Base-by-base conservation (phyloP, 371 early-diverging fungal species). In the Mucor piriformis region DNA sequence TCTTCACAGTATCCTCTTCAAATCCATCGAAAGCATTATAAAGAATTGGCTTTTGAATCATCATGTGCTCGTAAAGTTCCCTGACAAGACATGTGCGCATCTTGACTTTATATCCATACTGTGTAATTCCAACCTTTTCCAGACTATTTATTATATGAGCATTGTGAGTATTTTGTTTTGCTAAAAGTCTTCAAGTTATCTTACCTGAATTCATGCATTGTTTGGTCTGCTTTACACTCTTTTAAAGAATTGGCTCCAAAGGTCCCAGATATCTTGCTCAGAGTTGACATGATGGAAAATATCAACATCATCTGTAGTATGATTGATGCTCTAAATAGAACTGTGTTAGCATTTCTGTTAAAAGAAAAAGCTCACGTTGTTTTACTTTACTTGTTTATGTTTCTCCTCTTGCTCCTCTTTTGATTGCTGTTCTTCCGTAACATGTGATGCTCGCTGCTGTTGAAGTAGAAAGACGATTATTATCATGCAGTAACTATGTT, bases 191-290 rank as follows among this genome's bases (percentile, higher is more conserved):
- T 23, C 34, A 34, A 34, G 34, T 4, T 34, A 47, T 48, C 6
- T 25, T 50, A 57, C 48, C 50, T 57, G 12, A 57, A 50, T n/a
- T 57, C 42, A 20, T 57, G 49, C 37, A 57, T 35, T 15, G 6
- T 12, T 1, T 49, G 21, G 13, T 57, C 50, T 4, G 50, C 58
- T n/a, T 32, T 57, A 21, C 50, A 57, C 2, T 49, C 58, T n/a
- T 38, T 57, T 25, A 20, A 57, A 57, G 12, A 57, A 57, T 21
- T 40, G 38, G 23, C 50, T 27, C 57, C 50, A 57, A n/a, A 50
- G 38, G 32, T 38, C 20, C 57, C 57, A 49, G 2, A 49, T 57
- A 15, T 49, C 32, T n/a, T 57, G 29, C 16, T 50, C 50, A 27
- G 50, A 57, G 29, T 49, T 6, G 20, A 57, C 50, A 0, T 57